phyloP scores from a whole-genome alignment of 371 early-diverging fungal genomes.

The Nematocida displodere region DNA sequence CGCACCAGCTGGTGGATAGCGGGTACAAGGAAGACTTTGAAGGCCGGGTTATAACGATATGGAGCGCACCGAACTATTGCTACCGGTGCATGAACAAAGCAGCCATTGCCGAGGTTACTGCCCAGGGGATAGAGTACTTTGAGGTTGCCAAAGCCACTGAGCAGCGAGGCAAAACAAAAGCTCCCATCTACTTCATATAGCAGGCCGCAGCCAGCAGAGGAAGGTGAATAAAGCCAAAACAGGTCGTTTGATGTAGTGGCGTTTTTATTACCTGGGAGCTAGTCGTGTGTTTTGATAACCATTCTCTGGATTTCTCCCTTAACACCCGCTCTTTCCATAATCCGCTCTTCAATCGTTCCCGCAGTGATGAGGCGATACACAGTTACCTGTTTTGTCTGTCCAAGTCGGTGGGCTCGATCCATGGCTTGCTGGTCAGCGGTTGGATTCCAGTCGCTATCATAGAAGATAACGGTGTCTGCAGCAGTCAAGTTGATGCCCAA shows the following conservation, averaged over 20 bases:
- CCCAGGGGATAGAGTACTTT: constrained; percentile 2
- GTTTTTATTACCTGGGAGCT: too few relatives aligned
- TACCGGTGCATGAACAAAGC: constrained; percentile 64
- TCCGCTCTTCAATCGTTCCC: constrained; percentile 67
- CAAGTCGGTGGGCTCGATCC: constrained; percentile 65
- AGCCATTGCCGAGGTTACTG: constrained; percentile 48
- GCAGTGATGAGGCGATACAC: constrained; percentile 64
- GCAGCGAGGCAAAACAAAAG: constrained; percentile 18
- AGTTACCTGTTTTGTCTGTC: constrained; percentile 65
- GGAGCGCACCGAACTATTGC: constrained; percentile 66
- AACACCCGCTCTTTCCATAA: constrained; percentile 77
- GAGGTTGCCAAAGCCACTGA: constrained; percentile 9
- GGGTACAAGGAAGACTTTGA: constrained; percentile 64
- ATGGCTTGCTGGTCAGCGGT: constrained; percentile 66
- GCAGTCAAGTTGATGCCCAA: constrained; percentile 66
- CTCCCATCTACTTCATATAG: constrained; percentile 31
- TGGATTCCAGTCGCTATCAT: constrained; percentile 66
- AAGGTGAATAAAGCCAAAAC: too few relatives aligned
- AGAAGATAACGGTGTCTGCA: constrained; percentile 66
- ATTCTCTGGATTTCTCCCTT: constrained; percentile 92
- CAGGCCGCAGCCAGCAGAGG: not conserved
- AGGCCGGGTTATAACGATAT: constrained; percentile 63
- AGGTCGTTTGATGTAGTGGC: too few relatives aligned
- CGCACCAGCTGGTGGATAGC: constrained; percentile 64
- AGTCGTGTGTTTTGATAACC: constrained; percentile 68